Evolutionary conservation across 805 yeast species (phyloP).

Genomic region (Hyphopichia homilentoma): DNA sequence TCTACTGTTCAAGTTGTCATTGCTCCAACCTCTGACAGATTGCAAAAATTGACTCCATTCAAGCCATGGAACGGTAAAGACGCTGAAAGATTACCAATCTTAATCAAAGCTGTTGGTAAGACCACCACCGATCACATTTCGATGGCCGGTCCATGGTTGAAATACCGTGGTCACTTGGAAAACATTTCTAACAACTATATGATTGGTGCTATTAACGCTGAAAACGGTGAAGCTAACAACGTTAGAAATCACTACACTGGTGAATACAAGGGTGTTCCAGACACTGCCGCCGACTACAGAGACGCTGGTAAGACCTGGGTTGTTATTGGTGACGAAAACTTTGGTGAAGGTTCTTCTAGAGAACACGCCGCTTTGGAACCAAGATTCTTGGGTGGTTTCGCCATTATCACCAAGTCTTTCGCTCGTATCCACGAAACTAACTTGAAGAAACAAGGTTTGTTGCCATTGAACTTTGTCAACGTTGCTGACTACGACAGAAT

Average conservation of each 20-base stretch:
- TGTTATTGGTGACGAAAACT: slow-evolving; percentile 97
- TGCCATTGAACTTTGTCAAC: slow-evolving; percentile 91
- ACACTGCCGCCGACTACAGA: slow-evolving; percentile 92
- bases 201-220: slow-evolving; percentile 99
- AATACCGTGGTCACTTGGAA: slow-evolving; percentile 99
- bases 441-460: slow-evolving; percentile 98
- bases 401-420: slow-evolving; percentile 95
- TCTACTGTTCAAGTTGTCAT: slow-evolving; percentile 68
- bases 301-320: slow-evolving; percentile 92
- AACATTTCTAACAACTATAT: slow-evolving; percentile 98
- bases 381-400: slow-evolving; percentile 97
- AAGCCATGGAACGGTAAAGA: slow-evolving; percentile 97
- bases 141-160: slow-evolving; percentile 99
- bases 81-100: slow-evolving; percentile 81
- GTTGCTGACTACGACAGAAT: slow-evolving; percentile 92
- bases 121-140: slow-evolving; percentile 99
- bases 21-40: slow-evolving; percentile 90
- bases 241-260: slow-evolving; percentile 90
- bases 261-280: slow-evolving; percentile 93
- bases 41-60: slow-evolving; percentile 92
- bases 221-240: slow-evolving; percentile 90
- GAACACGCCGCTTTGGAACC: slow-evolving; percentile 99
- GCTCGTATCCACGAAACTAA: slow-evolving; percentile 99
- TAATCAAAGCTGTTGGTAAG: slow-evolving; percentile 95
- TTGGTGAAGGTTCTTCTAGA: slow-evolving; percentile 99